Evolutionary conservation across 23 red algal species (phyloP).

Genomic region (Chondrus crispus): DNA sequence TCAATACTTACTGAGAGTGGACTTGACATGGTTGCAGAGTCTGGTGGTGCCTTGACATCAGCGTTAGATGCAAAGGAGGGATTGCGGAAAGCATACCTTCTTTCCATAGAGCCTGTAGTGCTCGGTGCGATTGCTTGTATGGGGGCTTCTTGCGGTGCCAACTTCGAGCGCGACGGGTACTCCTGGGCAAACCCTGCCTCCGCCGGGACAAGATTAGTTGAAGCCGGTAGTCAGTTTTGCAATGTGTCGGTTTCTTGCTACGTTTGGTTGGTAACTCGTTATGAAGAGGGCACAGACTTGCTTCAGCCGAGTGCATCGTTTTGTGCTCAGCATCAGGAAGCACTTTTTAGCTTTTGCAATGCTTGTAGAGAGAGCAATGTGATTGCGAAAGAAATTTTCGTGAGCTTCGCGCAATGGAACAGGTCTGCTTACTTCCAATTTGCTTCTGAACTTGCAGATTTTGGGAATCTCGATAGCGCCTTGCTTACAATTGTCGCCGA

Average conservation of each 20-base stretch:
- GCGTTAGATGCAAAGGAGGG: background rate
- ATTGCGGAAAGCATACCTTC: background rate
- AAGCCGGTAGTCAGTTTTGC: background rate
- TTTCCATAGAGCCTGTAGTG: constrained; percentile 32
- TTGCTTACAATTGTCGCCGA: background rate
- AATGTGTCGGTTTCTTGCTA: constrained; percentile 1
- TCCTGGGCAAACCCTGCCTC: constrained; percentile 33
- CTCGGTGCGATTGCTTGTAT: constrained; percentile 38
- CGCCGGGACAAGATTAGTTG: constrained; percentile 27
- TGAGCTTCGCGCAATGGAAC: constrained; percentile 43
- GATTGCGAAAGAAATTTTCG: background rate
- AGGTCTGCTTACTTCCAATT: constrained; percentile 35
- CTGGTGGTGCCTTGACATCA: constrained; percentile 48
- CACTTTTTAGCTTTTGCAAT: constrained; percentile 16
- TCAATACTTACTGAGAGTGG: constrained; percentile 6
- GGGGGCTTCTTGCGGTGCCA: background rate
- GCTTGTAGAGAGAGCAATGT: background rate
- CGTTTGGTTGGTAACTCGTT: constrained; percentile 49
- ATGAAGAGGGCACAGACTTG: background rate
- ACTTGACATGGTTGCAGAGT: background rate
- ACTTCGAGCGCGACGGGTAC: background rate
- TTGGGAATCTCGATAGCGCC: background rate
- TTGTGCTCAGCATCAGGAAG: constrained; percentile 29
- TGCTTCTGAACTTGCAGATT: background rate
- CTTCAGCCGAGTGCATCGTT: background rate